These are phyloP conservation scores for Trapa bicornis DNA, from an alignment of 345 rosid species.

Conservation along the genomic window DNA sequence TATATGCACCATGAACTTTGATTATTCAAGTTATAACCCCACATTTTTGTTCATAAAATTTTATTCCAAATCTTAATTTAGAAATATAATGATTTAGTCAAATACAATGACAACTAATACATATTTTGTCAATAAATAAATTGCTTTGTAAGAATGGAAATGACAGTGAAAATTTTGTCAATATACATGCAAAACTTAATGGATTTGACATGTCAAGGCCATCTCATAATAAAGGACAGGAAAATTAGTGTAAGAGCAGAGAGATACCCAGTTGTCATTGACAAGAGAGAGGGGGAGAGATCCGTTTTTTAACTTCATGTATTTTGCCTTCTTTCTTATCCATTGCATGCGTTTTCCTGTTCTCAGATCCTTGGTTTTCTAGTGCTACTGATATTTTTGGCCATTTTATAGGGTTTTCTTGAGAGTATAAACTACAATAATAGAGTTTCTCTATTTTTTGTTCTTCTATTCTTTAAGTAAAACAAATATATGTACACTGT, in stretches of 20 bases:
- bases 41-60: no score
- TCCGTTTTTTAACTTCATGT: constrained; percentile 14
- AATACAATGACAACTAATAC: no score
- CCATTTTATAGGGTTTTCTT: background rate
- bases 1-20: no score
- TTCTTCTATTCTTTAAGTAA: no score
- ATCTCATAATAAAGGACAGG: background rate
- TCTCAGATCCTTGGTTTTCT: constrained; percentile 2
- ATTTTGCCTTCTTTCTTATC: background rate
- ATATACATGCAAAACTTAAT: background rate
- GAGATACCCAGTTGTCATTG: constrained; percentile 39
- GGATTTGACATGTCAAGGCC: background rate
- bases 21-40: no score
- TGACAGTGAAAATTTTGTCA: no score
- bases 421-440: background rate
- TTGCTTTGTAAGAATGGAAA: no score
- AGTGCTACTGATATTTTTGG: no score
- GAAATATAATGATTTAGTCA: no score
- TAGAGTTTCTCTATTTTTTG: background rate
- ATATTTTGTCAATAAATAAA: no score
- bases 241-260: constrained; percentile 12
- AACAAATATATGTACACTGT: no score
- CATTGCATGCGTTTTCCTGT: background rate
- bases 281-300: constrained; percentile 32
- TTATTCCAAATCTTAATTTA: no score